Evolutionary conservation across 2,329 filamentous ascomycete species (phyloP).

Genomic region (Raffaelea arxii): DNA sequence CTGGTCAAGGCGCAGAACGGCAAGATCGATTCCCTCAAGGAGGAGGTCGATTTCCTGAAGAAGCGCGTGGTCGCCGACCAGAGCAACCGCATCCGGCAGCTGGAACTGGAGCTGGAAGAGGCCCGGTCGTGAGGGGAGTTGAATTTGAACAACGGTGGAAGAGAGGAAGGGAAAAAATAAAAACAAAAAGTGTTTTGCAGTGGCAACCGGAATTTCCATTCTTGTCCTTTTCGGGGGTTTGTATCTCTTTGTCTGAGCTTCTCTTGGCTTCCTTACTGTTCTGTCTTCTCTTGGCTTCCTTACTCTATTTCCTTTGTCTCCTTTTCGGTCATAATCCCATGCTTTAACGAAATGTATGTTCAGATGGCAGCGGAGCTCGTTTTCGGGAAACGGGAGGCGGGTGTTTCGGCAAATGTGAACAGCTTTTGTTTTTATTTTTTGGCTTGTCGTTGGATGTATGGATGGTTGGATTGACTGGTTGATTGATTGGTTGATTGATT

Average conservation of each 20-base stretch:
- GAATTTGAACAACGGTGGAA: background rate
- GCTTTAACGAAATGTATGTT: no score
- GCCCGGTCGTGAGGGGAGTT: conserved; percentile 38
- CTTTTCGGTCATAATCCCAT: background rate
- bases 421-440: no score
- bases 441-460: no score
- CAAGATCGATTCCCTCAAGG: conserved; percentile 60
- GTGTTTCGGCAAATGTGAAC: no score
- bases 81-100: conserved; percentile 56
- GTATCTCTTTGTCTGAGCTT: background rate
- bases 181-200: background rate
- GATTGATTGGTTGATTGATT: no score
- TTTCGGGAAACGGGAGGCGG: no score
- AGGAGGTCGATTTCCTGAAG: conserved; percentile 74
- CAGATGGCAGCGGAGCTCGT: no score
- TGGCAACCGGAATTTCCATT: background rate
- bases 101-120: conserved; percentile 59
- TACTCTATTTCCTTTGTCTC: background rate
- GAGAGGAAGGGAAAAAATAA: background rate
- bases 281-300: background rate
- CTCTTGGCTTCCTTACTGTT: background rate
- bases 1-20: conserved; percentile 67
- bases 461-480: no score
- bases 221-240: background rate
- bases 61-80: conserved; percentile 61